phyloP scores from a whole-genome alignment of 78 protist genomes.

The Creolimax fragrantissima region DNA sequence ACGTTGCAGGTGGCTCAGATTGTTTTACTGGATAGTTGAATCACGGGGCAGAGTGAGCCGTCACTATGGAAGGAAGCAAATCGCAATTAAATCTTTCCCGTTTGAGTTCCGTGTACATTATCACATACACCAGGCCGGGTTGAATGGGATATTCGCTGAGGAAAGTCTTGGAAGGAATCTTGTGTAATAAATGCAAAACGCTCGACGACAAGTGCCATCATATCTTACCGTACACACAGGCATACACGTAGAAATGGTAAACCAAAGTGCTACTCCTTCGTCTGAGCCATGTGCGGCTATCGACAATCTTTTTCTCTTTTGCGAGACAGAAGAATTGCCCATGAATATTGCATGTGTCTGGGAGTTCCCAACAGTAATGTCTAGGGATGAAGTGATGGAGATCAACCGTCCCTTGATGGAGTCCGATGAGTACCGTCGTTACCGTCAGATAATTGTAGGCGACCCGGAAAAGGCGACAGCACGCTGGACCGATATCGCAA shows the following conservation, averaged over 20 bases:
- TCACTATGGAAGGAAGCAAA: too few species aligned
- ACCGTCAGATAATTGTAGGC: not conserved
- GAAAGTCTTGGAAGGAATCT: too few species aligned
- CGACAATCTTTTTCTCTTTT: not conserved
- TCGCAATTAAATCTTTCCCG: too few species aligned
- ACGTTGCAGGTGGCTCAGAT: too few species aligned
- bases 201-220: too few species aligned
- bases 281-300: not conserved
- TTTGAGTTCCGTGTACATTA: too few species aligned
- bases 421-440: not conserved
- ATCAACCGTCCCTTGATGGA: not conserved
- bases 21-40: too few species aligned
- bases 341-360: slow-evolving; percentile 4
- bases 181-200: too few species aligned
- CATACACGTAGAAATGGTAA: not conserved
- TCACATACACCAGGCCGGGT: too few species aligned
- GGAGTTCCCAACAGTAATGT: not conserved
- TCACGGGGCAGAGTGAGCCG: too few species aligned
- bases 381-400: not conserved
- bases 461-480: not conserved
- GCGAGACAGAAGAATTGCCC: not conserved
- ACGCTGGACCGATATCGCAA: not conserved
- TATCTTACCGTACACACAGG: too few species aligned
- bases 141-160: too few species aligned
- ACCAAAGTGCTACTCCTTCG: not conserved